These are phyloP conservation scores for Penicillium daleae DNA, from an alignment of 495 filamentous ascomycete genomes.

Conservation along the genomic window DNA sequence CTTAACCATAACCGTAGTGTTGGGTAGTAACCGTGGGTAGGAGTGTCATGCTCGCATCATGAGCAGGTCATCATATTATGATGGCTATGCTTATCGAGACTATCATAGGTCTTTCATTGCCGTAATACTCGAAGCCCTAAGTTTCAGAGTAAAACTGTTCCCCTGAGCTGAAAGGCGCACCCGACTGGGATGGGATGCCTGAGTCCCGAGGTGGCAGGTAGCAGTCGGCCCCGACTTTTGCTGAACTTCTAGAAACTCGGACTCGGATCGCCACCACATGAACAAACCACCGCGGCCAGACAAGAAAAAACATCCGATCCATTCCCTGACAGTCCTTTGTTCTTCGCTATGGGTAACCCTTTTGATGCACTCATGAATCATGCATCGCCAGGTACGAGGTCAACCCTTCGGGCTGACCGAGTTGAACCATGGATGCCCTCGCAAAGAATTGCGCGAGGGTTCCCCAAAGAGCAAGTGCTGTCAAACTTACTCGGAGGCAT, in stretches of 20 bases:
- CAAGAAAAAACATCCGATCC: not conserved
- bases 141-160: not conserved
- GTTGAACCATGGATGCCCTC: slow-evolving; percentile 7
- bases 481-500: not conserved
- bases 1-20: slow-evolving; percentile 3
- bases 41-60: not conserved
- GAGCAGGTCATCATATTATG: not conserved
- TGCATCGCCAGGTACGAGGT: slow-evolving; percentile 12
- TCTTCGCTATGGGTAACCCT: slow-evolving; percentile 1
- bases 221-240: not conserved
- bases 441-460: not conserved
- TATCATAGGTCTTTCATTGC: too few relatives aligned
- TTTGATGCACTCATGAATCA: slow-evolving; percentile 14
- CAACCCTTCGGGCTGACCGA: not conserved
- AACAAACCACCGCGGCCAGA: not conserved
- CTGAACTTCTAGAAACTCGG: too few relatives aligned
- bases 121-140: not conserved
- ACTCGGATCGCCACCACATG: not conserved
- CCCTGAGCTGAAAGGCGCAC: not conserved
- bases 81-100: not conserved
- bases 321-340: not conserved
- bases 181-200: not conserved
- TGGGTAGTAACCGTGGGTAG: slow-evolving; percentile 1
- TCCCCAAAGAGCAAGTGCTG: slow-evolving; percentile 11
- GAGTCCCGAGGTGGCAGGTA: slow-evolving; percentile 1